These are phyloP conservation scores for Spathaspora sp. DNA, from an alignment of 805 yeast species.

Conservation along the genomic window DNA sequence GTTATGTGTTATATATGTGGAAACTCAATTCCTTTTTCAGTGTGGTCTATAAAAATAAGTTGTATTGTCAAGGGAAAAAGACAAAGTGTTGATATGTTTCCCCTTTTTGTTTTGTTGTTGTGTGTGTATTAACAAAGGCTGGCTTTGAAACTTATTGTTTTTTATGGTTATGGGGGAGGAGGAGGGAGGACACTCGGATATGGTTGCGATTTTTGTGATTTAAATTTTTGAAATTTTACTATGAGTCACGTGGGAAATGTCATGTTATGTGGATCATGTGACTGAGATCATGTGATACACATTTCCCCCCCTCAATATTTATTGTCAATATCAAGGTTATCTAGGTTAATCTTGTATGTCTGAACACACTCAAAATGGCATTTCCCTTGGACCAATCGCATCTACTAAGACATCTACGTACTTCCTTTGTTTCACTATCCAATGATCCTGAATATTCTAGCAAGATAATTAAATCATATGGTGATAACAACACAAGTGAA, in stretches of 20 bases:
- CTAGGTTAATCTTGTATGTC: background rate
- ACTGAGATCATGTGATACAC: background rate
- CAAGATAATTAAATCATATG: constrained; percentile 17
- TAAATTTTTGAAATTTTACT: background rate
- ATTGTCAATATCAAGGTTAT: background rate
- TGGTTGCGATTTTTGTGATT: background rate
- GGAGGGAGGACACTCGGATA: background rate
- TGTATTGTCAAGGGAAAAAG: background rate
- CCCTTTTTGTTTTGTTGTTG: background rate
- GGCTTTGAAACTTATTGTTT: background rate
- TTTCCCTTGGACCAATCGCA: constrained; percentile 31
- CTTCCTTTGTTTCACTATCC: constrained; percentile 20
- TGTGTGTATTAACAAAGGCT: background rate
- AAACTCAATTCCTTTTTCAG: too few relatives aligned
- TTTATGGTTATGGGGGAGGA: too few relatives aligned
- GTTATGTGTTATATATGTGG: too few relatives aligned
- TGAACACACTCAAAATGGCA: constrained; percentile 22
- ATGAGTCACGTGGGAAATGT: background rate
- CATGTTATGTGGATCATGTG: background rate
- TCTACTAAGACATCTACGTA: constrained; percentile 26
- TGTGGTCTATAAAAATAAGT: too few relatives aligned
- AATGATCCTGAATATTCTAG: constrained; percentile 20
- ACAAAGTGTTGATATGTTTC: background rate
- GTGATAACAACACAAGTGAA: background rate
- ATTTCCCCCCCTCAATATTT: background rate